Base-by-base conservation (phyloP, 768 basidiomycete genomes). In the Mycena filopes region DNA sequence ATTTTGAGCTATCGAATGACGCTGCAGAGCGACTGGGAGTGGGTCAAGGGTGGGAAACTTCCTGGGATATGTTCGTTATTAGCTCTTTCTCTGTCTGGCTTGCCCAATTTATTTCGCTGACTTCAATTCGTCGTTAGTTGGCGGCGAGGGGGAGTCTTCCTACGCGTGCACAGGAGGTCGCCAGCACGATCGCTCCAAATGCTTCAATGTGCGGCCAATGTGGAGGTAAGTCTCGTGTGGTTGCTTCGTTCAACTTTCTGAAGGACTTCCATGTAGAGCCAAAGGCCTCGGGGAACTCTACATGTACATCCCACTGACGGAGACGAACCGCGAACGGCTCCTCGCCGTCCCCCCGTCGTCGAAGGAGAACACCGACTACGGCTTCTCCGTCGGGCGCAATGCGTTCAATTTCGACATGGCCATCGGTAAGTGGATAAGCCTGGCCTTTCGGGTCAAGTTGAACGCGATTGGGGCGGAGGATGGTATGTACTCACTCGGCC, bases 21-120 rank as follows among this genome's bases (percentile, higher is more conserved):
- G 83, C 83, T 93, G 50, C 76, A 87, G 61, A 72, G 79, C 0
- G 88, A 80, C 1, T 93, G 89, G 84, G 83, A 86, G 40, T 93
- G 87, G 83, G 81, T 79, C n/a, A 88, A 88, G 70, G 92, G 92
- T 29, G 92, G 92, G 2, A 94, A 94, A 71, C 79, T 93, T 18
- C 91, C 92, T 33, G 92, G 92, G 13, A 75, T 90, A 18, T 90
- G 89, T 87, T 66, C 70, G 90, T 80, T 18, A 51, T 18, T 10
- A 23, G 5, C 23, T n/a, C 26, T n/a, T 11, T 10, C 13, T 43
- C n/a, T 20, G 58, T 41, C 38, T 48, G 21, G n/a, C 33, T 60
- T 47, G 36, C 8, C 42, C 48, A 54, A 18, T 11, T 36, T 36
- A 33, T 33, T 36, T 36, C 2, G 15, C 36, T 33, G 33, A 33